Base-by-base conservation (phyloP, 2,329 filamentous ascomycete species). In the Colletotrichum kahawae region DNA sequence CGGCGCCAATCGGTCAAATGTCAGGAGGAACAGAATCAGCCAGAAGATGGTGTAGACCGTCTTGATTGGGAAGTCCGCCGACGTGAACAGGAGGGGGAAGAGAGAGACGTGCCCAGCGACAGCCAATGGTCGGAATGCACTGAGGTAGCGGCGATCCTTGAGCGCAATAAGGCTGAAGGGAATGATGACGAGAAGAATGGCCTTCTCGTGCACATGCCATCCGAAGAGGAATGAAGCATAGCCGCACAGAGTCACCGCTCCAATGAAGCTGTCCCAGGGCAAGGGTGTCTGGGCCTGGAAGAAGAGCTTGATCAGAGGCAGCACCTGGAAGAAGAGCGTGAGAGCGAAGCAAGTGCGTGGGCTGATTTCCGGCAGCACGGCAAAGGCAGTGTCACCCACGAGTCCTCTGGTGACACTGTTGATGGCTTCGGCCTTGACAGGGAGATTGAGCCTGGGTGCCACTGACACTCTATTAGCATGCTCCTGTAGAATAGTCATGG, bases 171-270 rank as follows among this genome's bases (percentile, higher is more conserved):
- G 90, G 79, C 95, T 97, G 87, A 98, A 98, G 1, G 97, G 97
- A 64, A 98, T 94, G 78, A 99, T 95, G 81, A 98, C 94, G 24
- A 98, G 91, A 27, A 99, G 90, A 72, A 99, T 94, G 2, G 97
- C 97, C 85, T 99, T 99, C 82, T 99, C 97, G 80, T 99, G 97
- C 10, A 99, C 97, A 82, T 99, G 97, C 95, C 96, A 99, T 71
- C 97, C 96, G 79, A 98, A 98, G 12, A 99, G 89, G 86, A 99
- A 99, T 0, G 96, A 98, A 0, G 96, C 94, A 82, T 98, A 99
- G 74, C 95, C 97, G 81, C 97, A 98, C 18, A 98, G 91, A 0
- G 96, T 98, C 59, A 98, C 91, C 1, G 95, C 93, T 5, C 95
- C 95, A 56, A 98, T 90, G 82, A 99, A 98, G 71, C 91, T 94